Base-by-base conservation (phyloP, 306 rosid genomes). In the Begonia peltatifolia region DNA sequence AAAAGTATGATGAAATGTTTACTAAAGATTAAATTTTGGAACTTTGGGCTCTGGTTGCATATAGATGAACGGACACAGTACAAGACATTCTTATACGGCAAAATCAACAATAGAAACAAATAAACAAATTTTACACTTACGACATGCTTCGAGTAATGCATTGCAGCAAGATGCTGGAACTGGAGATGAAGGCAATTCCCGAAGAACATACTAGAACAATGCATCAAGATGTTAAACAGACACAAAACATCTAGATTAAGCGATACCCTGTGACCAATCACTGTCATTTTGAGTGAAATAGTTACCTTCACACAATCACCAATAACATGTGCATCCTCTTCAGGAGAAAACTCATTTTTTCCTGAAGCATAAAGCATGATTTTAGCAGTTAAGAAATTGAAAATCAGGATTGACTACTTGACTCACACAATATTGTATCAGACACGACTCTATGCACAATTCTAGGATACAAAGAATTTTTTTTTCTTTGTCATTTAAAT, bases 141-240 rank as follows among this genome's bases (percentile, higher is more conserved):
- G 85, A 61, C 79, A 71, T 63, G 96, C 80, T 63, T 83, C 93
- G 62, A 87, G 74, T 17, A 92, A 80, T 52, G 99, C 99, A 23
- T 83, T 83, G 65, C 99, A 92, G 71, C 99, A 92, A 68, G 99
- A 92, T 64, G 96, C 99, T 14, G 99, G 99, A 50, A 92, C 89
- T 0, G 96, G 99, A 75, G 96, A 81, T 57, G 99, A 92, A 22
- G 96, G 96, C 80, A 92, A 77, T 74, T 71, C 93, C 42, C 99
- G 88, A 63, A 92, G 60, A 48, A 87, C 83, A 63, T 83, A 72
- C 99, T 92, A 76, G 46, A 73, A 49, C 60, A 55, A 60, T 46
- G 53, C 50, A 64, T 11, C 41, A 67, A 56, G 48, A 55, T 46
- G 64, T 53, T 52, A 63, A 57, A 55, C 30, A 60, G 60, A 63